Evolutionary conservation across 495 filamentous ascomycete genomes (phyloP).

Genomic region (Apiosordaria backusii): DNA sequence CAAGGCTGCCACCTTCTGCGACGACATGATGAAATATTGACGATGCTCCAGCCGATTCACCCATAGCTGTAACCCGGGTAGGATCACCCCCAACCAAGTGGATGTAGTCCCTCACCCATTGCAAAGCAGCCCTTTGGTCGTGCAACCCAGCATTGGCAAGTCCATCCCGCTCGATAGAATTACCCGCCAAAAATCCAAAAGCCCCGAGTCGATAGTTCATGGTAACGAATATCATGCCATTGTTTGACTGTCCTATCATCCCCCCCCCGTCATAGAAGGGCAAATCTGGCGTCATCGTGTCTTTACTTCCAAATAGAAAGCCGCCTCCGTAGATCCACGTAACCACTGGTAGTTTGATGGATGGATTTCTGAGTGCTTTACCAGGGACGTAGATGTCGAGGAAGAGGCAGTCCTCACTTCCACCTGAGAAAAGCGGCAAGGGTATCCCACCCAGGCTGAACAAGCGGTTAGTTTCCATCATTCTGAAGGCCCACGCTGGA

Average conservation of each 20-base stretch:
- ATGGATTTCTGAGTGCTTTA: background rate
- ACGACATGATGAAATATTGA: conserved; percentile 65
- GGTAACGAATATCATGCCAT: conserved; percentile 32
- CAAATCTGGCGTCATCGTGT: background rate
- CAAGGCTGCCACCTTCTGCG: conserved; percentile 48
- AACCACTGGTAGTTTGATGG: conserved; percentile 8
- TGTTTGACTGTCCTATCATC: conserved; percentile 13
- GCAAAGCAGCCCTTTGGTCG: conserved; percentile 28
- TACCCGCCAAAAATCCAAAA: conserved; percentile 27
- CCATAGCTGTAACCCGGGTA: conserved; percentile 60
- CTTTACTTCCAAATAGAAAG: conserved; percentile 33
- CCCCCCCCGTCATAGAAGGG: conserved; percentile 5
- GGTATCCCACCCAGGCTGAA: conserved; percentile 35
- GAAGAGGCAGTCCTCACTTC: conserved; percentile 22
- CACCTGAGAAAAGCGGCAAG: conserved; percentile 37
- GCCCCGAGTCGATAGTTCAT: conserved; percentile 30
- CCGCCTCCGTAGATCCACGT: conserved; percentile 34
- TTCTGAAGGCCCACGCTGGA: too few relatives aligned
- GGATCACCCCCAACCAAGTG: conserved; percentile 61
- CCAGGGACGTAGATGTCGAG: conserved; percentile 13
- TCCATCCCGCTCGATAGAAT: background rate
- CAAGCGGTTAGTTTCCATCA: background rate
- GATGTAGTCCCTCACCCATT: conserved; percentile 46
- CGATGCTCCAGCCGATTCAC: conserved; percentile 65
- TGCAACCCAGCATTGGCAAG: conserved; percentile 30